Evolutionary conservation across 2,329 filamentous ascomycete genomes (phyloP).

Genomic region (Aspergillus chevalieri): DNA sequence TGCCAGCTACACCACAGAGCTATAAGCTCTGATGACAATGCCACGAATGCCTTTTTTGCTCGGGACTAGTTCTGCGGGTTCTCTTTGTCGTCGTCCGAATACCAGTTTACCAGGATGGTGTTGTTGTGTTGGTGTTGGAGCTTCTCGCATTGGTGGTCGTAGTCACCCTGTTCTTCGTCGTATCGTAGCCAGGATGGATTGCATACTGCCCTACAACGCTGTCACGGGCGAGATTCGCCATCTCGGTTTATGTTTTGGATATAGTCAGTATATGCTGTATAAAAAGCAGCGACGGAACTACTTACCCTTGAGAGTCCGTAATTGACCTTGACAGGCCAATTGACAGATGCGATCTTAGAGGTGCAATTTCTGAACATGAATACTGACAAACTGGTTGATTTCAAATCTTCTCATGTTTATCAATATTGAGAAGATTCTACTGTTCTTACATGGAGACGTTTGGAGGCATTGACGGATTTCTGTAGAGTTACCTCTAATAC

Average conservation of each 20-base stretch:
- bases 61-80: constrained; percentile 22
- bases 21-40: constrained; percentile 21
- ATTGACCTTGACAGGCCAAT: no score
- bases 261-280: no score
- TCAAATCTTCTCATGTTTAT: no score
- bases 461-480: no score
- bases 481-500: no score
- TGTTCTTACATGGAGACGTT: no score
- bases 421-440: no score
- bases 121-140: not conserved
- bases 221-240: not conserved
- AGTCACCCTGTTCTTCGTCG: not conserved
- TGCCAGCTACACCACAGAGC: constrained; percentile 27
- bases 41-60: constrained; percentile 18
- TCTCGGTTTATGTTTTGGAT: not conserved
- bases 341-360: no score
- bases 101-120: not conserved
- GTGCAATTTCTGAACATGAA: no score
- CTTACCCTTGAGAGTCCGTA: no score
- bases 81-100: constrained; percentile 6
- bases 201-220: not conserved
- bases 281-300: no score
- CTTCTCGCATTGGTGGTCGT: not conserved
- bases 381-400: no score
- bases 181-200: not conserved